Percentiles rank a stretch among this genome's conserved stretches.
Evolutionary conservation across 768 basidiomycete species (phyloP).

Genomic region (Fibroporia radiculosa): DNA sequence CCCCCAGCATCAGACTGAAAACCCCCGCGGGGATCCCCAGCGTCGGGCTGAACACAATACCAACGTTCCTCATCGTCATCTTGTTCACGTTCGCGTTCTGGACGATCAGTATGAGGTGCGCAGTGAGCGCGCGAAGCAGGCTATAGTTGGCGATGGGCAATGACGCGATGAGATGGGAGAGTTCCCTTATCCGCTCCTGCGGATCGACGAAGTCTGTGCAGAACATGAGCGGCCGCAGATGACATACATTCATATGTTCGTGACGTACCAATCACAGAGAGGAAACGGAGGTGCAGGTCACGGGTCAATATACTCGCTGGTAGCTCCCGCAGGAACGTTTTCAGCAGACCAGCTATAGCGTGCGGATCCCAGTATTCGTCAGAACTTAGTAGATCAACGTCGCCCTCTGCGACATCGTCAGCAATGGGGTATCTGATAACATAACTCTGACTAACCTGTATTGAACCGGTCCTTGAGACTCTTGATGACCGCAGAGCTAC

Average conservation of each 20-base stretch:
- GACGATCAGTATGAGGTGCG: conserved; percentile 92
- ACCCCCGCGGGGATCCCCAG: conserved; percentile 97
- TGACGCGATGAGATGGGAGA: conserved; percentile 77
- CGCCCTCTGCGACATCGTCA: conserved; percentile 76
- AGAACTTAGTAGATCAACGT: conserved; percentile 78
- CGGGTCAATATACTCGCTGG: conserved; percentile 89
- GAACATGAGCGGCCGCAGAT: conserved; percentile 6
- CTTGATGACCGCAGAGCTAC: conserved; percentile 94
- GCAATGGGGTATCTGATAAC: background rate
- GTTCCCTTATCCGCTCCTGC: conserved; percentile 81
- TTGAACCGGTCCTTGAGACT: conserved; percentile 91
- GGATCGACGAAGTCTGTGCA: conserved; percentile 85
- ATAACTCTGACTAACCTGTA: conserved; percentile 43
- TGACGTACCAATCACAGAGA: conserved; percentile 83
- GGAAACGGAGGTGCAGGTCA: conserved; percentile 85
- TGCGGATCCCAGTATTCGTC: conserved; percentile 98
- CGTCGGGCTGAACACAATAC: conserved; percentile 97
- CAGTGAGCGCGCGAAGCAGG: conserved; percentile 86
- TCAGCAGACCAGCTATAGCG: conserved; percentile 91
- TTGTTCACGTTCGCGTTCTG: conserved; percentile 87
- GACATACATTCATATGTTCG: conserved; percentile 5
- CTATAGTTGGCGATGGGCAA: conserved; percentile 92
- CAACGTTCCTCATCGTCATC: conserved; percentile 98
- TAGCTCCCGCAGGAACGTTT: conserved; percentile 87
- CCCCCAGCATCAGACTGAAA: conserved; percentile 88